Base-by-base conservation (phyloP, 2,329 filamentous ascomycete genomes). In the Diaporthe humulicola region DNA sequence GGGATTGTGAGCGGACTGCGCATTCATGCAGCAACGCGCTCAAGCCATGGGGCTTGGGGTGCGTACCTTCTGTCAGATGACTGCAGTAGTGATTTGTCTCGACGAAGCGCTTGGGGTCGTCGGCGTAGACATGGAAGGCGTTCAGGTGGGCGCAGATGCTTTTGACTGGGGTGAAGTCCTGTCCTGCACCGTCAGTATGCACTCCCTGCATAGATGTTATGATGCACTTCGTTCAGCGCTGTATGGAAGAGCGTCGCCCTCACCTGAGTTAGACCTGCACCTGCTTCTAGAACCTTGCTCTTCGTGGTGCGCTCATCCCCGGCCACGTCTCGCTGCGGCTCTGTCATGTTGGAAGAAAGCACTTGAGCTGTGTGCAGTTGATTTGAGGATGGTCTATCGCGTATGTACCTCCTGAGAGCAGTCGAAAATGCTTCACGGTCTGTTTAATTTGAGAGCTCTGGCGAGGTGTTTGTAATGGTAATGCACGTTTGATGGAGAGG, bases 51-150 rank as follows among this genome's bases (percentile, higher is more conserved):
- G 42, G n/a, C n/a, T n/a, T n/a, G 8, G 7, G 33, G n/a, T 52
- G n/a, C 33, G 3, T n/a, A 88, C 86, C 86, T 79, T 92, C 88
- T 76, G 89, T 95, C 5, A 97, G 79, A 79, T 97, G 94, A 1
- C 92, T 89, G 81, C 95, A 98, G 84, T 97, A 98, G 82, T 97
- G 95, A 80, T 97, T 95, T 0, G 94, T 87, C 81, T 97, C 94
- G 1, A 97, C 92, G 52, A 86, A 88, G 19, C 93, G 91, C 2
- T 85, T 88, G 0, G 92, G 91, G 60, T 96, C 93, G 36, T 91
- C 88, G n/a, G 92, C 92, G 80, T 97, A 97, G 64, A 92, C 91
- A 80, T 97, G 95, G 80, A 96, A 96, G n/a, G 94, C 95, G 79
- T 97, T 96, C 1, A 98, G 87, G 80, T 96, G 94, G 1, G 94